Base-by-base conservation (phyloP, 345 rosid species). In the Dipteronia dyeriana region DNA sequence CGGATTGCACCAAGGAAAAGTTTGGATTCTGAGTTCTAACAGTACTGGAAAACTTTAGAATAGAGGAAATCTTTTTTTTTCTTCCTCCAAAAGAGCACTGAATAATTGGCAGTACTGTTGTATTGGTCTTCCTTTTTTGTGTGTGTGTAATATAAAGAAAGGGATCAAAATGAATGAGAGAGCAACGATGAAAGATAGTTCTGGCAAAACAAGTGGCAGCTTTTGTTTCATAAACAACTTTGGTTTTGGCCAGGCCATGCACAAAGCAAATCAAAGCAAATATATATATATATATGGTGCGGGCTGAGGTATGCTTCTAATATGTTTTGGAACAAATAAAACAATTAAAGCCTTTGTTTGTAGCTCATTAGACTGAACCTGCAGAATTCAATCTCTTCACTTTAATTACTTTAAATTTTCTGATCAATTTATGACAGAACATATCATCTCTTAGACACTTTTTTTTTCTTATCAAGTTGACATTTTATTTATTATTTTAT, bases 331-430 rank as follows among this genome's bases (percentile, higher is more conserved):
- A n/a, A n/a, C n/a, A n/a, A n/a, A n/a, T n/a, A n/a, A n/a, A n/a
- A n/a, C n/a, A n/a, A n/a, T n/a, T n/a, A n/a, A n/a, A n/a, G n/a
- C n/a, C n/a, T n/a, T n/a, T n/a, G 9, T 70, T 63, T 53, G 77
- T 63, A 19, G 49, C 29, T 74, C 77, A 63, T 74, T 74, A 74
- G 77, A 74, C 77, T 74, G 47, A 51, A 16, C 57, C 70, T 11
- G 5, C 61, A 63, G 45, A 62, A 63, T 63, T 64, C 75, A 74
- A 49, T 74, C 56, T 23, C 12, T 43, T 17, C 60, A 12, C 77
- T 74, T 74, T 63, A 43, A 2, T 26, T 60, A 23, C 53, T 57
- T 73, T 17, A 43, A 2, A 61, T 9, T 2, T 25, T 73, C 38
- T 4, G 62, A 31, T 70, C 34, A 5, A 29, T 29, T 53, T 53